These are phyloP conservation scores for Tricholoma matsutake DNA, from an alignment of 768 basidiomycete species.

Conservation along the genomic window DNA sequence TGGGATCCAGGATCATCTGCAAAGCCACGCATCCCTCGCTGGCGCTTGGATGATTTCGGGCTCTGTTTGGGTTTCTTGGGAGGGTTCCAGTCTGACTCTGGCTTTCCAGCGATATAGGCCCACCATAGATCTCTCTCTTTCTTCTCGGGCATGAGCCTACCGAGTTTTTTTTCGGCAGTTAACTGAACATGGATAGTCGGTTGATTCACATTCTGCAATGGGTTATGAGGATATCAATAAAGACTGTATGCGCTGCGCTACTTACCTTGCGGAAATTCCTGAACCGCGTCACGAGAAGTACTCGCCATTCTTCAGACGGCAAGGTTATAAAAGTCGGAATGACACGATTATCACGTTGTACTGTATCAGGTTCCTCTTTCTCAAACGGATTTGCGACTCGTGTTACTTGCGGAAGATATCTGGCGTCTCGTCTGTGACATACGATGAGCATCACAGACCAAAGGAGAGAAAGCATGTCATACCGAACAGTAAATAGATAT, in stretches of 20 bases:
- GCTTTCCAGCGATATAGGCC: constrained; percentile 67
- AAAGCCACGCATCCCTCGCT: constrained; percentile 36
- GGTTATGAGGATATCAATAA: neutral
- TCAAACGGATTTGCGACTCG: constrained; percentile 72
- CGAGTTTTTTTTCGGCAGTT: constrained; percentile 22
- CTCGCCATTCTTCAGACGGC: constrained; percentile 69
- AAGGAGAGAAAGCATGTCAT: constrained; percentile 12
- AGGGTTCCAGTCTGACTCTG: constrained; percentile 66
- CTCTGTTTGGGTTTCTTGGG: constrained; percentile 39
- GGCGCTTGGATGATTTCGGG: constrained; percentile 17
- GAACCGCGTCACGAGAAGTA: constrained; percentile 54
- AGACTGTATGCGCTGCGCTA: neutral
- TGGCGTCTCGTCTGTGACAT: constrained; percentile 62
- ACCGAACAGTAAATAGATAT: constrained; percentile 83
- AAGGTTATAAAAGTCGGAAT: constrained; percentile 34
- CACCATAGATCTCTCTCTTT: constrained; percentile 79
- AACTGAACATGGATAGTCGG: constrained; percentile 49
- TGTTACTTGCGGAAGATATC: constrained; percentile 58
- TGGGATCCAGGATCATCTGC: constrained; percentile 23
- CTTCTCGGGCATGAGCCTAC: constrained; percentile 59
- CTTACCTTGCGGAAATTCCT: constrained; percentile 63
- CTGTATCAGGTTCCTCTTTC: constrained; percentile 23
- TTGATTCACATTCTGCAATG: constrained; percentile 61
- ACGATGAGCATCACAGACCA: neutral
- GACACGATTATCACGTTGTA: constrained; percentile 17